Conservation (phyloP, 495 filamentous ascomycete species). For the Trichocladium antarcticum region DNA sequence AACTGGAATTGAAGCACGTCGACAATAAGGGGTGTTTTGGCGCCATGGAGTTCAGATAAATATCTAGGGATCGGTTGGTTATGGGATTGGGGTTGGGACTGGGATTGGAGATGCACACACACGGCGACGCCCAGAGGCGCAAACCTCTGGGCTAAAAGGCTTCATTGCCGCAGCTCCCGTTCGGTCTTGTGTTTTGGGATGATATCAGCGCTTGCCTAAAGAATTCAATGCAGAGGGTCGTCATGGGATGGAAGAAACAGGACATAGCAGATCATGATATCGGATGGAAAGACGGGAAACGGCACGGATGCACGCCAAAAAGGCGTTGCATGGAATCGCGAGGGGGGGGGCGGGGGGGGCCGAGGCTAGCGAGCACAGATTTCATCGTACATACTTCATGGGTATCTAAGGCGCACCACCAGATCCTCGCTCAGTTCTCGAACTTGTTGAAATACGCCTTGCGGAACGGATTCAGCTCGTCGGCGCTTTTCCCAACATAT, state of each 20-base stretch:
- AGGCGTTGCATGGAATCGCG: too few relatives aligned
- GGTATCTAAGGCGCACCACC: slow-evolving; percentile 19
- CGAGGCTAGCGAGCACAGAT: too few relatives aligned
- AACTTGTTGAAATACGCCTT: slow-evolving; percentile 48
- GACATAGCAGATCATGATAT: background rate
- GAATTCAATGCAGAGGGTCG: too few relatives aligned
- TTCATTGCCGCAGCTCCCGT: background rate
- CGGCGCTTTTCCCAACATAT: slow-evolving; percentile 40
- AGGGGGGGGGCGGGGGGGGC: too few relatives aligned
- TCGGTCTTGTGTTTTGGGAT: background rate
- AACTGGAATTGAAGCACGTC: slow-evolving; percentile 82
- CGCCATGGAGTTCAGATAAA: slow-evolving; percentile 87
- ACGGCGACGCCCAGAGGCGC: background rate
- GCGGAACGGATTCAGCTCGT: slow-evolving; percentile 75
- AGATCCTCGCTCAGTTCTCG: slow-evolving; percentile 7
- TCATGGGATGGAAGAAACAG: background rate
- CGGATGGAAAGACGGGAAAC: too few relatives aligned
- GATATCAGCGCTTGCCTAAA: slow-evolving; percentile 3
- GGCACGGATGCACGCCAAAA: too few relatives aligned
- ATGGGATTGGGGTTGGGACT: background rate
- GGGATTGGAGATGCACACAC: background rate
- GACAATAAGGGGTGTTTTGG: slow-evolving; percentile 73
- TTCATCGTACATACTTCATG: slow-evolving; percentile 20
- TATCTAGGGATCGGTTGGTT: background rate
- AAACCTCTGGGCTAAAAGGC: background rate